Evolutionary conservation across 441 rosid genomes (phyloP).

Genomic region (Mallotus japonicus): DNA sequence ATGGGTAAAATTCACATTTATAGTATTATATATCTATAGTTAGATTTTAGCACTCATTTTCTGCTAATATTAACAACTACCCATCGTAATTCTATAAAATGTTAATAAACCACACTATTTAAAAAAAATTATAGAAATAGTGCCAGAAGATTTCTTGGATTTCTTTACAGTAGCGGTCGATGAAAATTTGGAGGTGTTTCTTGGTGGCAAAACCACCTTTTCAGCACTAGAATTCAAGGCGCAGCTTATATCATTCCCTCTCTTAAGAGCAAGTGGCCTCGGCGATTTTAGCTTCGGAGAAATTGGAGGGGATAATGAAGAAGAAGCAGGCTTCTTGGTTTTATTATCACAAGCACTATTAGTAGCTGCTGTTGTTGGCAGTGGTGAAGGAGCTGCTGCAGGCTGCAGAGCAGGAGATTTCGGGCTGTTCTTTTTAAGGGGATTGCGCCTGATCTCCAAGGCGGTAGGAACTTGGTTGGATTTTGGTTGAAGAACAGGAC

Average conservation of each 20-base stretch:
- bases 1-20: too few species aligned
- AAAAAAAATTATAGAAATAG: too few species aligned
- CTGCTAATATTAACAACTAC: too few species aligned
- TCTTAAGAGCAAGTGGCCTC: slow-evolving; percentile 28
- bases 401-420: slow-evolving; percentile 24
- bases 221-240: slow-evolving; percentile 30
- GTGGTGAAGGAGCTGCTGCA: slow-evolving; percentile 12
- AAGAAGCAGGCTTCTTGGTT: slow-evolving; percentile 21
- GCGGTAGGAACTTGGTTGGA: slow-evolving; percentile 49
- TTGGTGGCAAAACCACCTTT: slow-evolving; percentile 22
- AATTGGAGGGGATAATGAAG: slow-evolving; percentile 46
- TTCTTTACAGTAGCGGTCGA: slow-evolving; percentile 21
- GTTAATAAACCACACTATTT: too few species aligned
- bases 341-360: neutral
- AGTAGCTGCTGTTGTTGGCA: slow-evolving; percentile 18
- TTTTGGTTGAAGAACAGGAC: slow-evolving; percentile 63
- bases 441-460: slow-evolving; percentile 36
- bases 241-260: slow-evolving; percentile 22
- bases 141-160: slow-evolving; percentile 12
- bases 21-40: too few species aligned
- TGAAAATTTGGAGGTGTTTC: slow-evolving; percentile 3
- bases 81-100: too few species aligned
- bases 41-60: too few species aligned
- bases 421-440: slow-evolving; percentile 44
- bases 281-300: slow-evolving; percentile 50